Base-by-base conservation (phyloP, 2,329 filamentous ascomycete species). In the Diaporthe citri region DNA sequence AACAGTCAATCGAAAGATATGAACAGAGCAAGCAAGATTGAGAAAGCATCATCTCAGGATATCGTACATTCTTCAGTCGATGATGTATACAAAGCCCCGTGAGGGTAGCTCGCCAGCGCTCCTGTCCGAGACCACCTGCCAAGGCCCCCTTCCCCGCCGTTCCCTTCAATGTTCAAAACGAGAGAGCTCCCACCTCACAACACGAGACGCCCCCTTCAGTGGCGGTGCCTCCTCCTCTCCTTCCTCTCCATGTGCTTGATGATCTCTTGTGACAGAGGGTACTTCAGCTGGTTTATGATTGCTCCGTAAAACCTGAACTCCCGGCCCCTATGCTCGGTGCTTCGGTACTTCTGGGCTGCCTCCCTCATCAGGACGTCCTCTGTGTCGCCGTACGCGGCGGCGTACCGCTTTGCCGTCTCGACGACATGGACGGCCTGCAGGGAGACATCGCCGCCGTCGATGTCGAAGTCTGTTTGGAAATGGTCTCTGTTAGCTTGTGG, bases 251-350 rank as follows among this genome's bases (percentile, higher is more conserved):
- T 69, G 64, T 69, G 64, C 15, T 55, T 69, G n/a, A 69, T 69
- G 34, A 69, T 69, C 34, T 69, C 64, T 52, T 55, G 34, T 25
- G 64, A 69, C 48, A 69, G 64, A 69, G 64, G 64, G 48, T 69
- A 69, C 48, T 69, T 69, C 64, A 69, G 64, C 34, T 69, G 64
- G 36, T 69, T 69, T 52, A 69, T 69, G 48, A 69, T 69, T 69
- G 64, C 64, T 69, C 64, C 64, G 64, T 69, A 69, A 55, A 69
- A 69, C 48, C 64, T 55, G 64, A 69, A 69, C 48, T 69, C 64
- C 64, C 64, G 48, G 64, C 64, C 64, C 64, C 51, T 69, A 69
- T 69, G 64, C 64, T 55, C 64, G 64, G 64, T 69, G 64, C 64
- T 69, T 39, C 64, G 64, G 64, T 69, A 69, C 64, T 69, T 69